Evolutionary conservation across 768 basidiomycete species (phyloP).

Genomic region (Termitomyces sp.): DNA sequence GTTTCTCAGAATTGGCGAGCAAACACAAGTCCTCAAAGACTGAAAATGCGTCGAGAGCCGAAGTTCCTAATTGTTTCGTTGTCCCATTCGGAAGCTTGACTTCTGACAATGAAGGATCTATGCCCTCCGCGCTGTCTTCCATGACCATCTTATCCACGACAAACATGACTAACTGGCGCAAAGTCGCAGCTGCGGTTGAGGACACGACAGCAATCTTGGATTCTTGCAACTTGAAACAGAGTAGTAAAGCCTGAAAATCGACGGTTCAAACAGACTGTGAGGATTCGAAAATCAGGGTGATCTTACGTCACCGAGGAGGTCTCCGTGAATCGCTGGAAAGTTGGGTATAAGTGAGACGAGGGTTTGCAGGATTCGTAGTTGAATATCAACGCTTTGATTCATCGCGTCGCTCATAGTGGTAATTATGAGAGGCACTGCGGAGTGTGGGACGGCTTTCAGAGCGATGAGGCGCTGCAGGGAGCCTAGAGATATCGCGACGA

Average conservation of each 20-base stretch:
- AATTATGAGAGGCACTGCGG: conserved; percentile 73
- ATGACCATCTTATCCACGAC: conserved; percentile 90
- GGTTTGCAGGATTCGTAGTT: conserved; percentile 89
- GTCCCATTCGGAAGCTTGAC: conserved; percentile 65
- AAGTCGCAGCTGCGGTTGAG: conserved; percentile 92
- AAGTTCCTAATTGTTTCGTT: conserved; percentile 58
- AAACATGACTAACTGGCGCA: conserved; percentile 96
- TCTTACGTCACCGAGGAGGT: conserved; percentile 73
- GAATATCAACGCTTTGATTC: conserved; percentile 94
- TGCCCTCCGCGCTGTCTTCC: conserved; percentile 51
- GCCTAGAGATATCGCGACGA: conserved; percentile 87
- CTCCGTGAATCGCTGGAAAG: conserved; percentile 76
- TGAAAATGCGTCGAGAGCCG: conserved; percentile 78
- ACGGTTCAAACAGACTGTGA: not conserved
- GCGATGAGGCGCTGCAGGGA: conserved; percentile 88
- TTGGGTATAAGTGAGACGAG: conserved; percentile 88
- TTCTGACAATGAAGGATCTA: conserved; percentile 29
- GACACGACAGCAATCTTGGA: conserved; percentile 95
- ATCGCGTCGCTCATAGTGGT: conserved; percentile 83
- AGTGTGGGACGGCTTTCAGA: conserved; percentile 78
- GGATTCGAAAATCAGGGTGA: not conserved
- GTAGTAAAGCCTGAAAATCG: conserved; percentile 62
- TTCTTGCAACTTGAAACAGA: conserved; percentile 95
- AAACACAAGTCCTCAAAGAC: conserved; percentile 93
- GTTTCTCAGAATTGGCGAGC: conserved; percentile 76